These are phyloP conservation scores for Colletotrichum viniferum DNA, from an alignment of 2,329 filamentous ascomycete genomes.

Conservation along the genomic window DNA sequence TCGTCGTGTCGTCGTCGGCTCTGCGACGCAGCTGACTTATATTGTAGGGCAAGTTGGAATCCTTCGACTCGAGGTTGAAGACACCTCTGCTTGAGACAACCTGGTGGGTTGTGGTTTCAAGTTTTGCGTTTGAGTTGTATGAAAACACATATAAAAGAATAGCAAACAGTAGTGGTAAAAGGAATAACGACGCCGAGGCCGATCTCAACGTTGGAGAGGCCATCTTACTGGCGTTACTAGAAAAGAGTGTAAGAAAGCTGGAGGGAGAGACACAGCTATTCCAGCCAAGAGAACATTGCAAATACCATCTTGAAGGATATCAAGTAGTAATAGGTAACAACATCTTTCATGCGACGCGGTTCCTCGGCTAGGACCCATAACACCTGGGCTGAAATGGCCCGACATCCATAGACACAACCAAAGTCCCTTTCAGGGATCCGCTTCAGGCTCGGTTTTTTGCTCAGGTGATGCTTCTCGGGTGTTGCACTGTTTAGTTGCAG, in stretches of 20 bases:
- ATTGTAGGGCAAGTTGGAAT: neutral
- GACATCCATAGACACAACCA: neutral
- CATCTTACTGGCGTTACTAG: neutral
- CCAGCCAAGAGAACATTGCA: neutral
- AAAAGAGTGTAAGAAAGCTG: neutral
- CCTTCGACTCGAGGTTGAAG: neutral
- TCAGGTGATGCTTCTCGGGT: neutral
- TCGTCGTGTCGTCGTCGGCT: neutral
- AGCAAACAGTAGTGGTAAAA: neutral
- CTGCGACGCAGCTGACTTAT: neutral
- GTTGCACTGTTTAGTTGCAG: neutral
- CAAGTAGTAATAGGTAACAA: neutral
- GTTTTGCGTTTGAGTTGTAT: neutral
- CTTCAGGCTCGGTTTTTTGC: neutral
- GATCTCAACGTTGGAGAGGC: neutral
- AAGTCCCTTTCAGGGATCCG: neutral
- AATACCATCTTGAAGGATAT: neutral
- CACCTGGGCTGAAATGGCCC: neutral
- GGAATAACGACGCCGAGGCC: neutral
- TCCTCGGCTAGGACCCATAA: neutral
- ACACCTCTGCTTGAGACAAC: neutral
- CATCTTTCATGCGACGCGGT: neutral
- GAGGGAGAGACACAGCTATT: neutral
- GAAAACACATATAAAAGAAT: neutral
- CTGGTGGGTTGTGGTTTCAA: neutral